Base-by-base conservation (phyloP, 805 yeast species). In the Nakazawaea wickerhamii region DNA sequence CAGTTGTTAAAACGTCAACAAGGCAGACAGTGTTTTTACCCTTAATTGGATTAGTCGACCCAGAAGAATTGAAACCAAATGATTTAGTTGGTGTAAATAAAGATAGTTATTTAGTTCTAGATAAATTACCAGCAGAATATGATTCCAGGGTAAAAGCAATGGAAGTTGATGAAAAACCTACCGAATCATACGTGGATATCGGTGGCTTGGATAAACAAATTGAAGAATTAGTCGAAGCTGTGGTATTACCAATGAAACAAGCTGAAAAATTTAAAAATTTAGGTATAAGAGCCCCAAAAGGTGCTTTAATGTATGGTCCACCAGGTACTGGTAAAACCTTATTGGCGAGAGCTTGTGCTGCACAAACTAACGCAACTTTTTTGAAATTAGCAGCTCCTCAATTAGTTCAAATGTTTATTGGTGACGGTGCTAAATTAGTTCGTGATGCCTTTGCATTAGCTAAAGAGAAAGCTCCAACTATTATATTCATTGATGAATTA, bases 261-360 rank as follows among this genome's bases (percentile, higher is more conserved):
- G 95, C 96, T 19, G 99, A 93, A 43, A 91, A 93, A 66, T 91
- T 93, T 70, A 86, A 86, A 59, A 80, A 79, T 46, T 71, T 93
- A 65, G 99, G 99, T 44, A 90, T 93, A 59, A 91, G 86, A 61
- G 95, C 99, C 13, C 99, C 99, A 46, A 93, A 93, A 63, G 99
- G 99, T 62, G 98, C 96, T 3, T 72, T 93, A 41, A 88, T 93
- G 90, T 93, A 93, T 61, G 99, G 99, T 28, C 98, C 99, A 7
- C 99, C 99, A 41, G 99, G 99, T 63, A 93, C 99, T 1, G 99
- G 99, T 63, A 93, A 93, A 66, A 93, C 99, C 2, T 70, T 93
- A 48, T 73, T 93, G 52, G 99, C 99, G 8, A 81, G 96, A 61
- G 99, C 99, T 1, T 95, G 97, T 68, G 99, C 99, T 19, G 96